These are phyloP conservation scores for Mycena vulgaris DNA, from an alignment of 768 basidiomycete species.

Conservation along the genomic window DNA sequence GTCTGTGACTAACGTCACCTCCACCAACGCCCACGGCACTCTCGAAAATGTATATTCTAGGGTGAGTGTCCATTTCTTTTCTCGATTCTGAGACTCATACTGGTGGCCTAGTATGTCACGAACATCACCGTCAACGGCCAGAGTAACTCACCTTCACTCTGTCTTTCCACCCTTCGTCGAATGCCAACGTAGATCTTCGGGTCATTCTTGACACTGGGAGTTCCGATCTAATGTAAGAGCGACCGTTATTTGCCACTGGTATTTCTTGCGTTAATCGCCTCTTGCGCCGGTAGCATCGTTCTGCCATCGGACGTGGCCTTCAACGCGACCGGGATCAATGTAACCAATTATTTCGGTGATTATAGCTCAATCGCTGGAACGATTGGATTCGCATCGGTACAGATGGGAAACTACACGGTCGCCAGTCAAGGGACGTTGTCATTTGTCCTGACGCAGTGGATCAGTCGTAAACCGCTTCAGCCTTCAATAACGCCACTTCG, in stretches of 20 bases:
- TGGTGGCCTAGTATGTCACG: neutral
- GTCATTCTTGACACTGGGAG: neutral
- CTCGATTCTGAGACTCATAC: no score
- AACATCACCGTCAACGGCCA: constrained; percentile 15
- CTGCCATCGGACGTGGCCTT: neutral
- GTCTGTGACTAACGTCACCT: no score
- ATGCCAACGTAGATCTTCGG: neutral
- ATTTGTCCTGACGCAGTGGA: neutral
- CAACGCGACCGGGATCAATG: neutral
- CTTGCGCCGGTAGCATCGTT: neutral
- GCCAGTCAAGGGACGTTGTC: neutral
- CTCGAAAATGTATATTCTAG: no score
- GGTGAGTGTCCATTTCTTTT: no score
- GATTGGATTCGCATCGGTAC: constrained; percentile 9
- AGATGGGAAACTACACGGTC: neutral
- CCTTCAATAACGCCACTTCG: neutral
- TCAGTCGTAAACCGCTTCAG: neutral
- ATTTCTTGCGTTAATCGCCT: neutral
- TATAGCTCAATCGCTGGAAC: neutral
- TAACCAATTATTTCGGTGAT: neutral
- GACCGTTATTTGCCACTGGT: no score
- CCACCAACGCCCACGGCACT: no score
- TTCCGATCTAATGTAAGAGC: neutral
- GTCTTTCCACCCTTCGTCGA: no score
- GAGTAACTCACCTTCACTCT: neutral